A percentile compares a stretch with the other conserved stretches of the same genome.
Conservation (phyloP, 2,329 filamentous ascomycete species). For the Didymella sp. region DNA sequence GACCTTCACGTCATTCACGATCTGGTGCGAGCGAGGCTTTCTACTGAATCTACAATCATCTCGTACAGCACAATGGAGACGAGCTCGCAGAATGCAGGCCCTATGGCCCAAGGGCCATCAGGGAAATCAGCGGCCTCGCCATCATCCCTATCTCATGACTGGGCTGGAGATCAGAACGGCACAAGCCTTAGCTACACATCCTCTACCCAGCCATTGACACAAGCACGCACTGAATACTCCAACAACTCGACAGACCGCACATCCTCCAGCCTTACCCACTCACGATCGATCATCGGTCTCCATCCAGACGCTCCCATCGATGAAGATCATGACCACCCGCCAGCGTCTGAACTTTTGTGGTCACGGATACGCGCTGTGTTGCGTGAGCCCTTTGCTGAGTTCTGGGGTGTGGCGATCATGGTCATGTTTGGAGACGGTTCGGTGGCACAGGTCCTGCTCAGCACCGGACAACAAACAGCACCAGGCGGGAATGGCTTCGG, state of each 20-base stretch:
- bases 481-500: constrained; percentile 54
- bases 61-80: background rate
- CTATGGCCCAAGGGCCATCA: constrained; percentile 25
- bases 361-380: constrained; percentile 47
- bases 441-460: constrained; percentile 54
- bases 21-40: background rate
- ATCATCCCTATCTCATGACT: constrained; percentile 31
- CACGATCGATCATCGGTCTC: constrained; percentile 44
- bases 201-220: constrained; percentile 24
- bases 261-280: constrained; percentile 33
- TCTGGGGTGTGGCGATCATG: constrained; percentile 53
- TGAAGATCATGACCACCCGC: constrained; percentile 51
- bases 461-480: constrained; percentile 46
- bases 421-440: constrained; percentile 55
- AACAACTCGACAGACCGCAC: constrained; percentile 26
- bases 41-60: background rate
- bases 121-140: constrained; percentile 4
- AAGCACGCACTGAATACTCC: constrained; percentile 30
- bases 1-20: background rate
- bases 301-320: constrained; percentile 51
- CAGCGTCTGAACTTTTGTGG: constrained; percentile 49
- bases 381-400: constrained; percentile 55
- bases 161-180: constrained; percentile 23
- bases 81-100: constrained; percentile 18
- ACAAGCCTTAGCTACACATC: constrained; percentile 20